Evolutionary conservation across 345 rosid genomes (phyloP).

Genomic region (Arabidopsis suecica): DNA sequence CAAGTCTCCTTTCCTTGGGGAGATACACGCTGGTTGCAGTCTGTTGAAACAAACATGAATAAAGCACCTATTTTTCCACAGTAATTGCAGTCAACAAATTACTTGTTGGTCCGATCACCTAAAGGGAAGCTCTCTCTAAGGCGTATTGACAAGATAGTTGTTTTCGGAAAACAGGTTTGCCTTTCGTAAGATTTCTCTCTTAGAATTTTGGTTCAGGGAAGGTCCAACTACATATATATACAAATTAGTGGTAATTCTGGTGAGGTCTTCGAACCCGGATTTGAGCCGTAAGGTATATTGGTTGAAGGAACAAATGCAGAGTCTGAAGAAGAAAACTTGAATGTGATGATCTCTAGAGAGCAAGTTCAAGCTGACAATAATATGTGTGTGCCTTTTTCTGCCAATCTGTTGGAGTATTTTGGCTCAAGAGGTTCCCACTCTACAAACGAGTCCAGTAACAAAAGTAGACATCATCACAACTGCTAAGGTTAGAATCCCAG

Average conservation of each 20-base stretch:
- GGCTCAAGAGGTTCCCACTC: constrained; percentile 49
- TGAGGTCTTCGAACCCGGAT: constrained; percentile 52
- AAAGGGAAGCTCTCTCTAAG: too few relatives aligned
- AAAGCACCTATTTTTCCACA: constrained; percentile 89
- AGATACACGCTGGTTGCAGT: constrained; percentile 77
- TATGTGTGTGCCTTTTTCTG: constrained; percentile 44
- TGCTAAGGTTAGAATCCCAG: constrained; percentile 78
- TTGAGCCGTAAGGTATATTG: constrained; percentile 47
- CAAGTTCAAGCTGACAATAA: constrained; percentile 49
- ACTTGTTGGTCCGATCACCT: constrained; percentile 86
- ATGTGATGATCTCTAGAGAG: constrained; percentile 38
- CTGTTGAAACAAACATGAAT: constrained; percentile 93
- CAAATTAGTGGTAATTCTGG: constrained; percentile 49
- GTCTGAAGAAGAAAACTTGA: constrained; percentile 43
- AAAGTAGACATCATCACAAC: constrained; percentile 72
- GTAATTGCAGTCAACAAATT: constrained; percentile 83
- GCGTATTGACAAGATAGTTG: constrained; percentile 84
- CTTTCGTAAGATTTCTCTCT: constrained; percentile 18
- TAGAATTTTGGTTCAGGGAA: constrained; percentile 10
- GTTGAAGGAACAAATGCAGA: constrained; percentile 48
- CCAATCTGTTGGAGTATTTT: constrained; percentile 61
- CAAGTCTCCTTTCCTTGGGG: constrained; percentile 97
- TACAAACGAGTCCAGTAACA: constrained; percentile 37
- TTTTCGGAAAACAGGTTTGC: constrained; percentile 94
- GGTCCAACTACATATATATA: constrained; percentile 3